phyloP scores from a whole-genome alignment of 176 grass and related monocot genomes.

The Hordeum marinum region DNA sequence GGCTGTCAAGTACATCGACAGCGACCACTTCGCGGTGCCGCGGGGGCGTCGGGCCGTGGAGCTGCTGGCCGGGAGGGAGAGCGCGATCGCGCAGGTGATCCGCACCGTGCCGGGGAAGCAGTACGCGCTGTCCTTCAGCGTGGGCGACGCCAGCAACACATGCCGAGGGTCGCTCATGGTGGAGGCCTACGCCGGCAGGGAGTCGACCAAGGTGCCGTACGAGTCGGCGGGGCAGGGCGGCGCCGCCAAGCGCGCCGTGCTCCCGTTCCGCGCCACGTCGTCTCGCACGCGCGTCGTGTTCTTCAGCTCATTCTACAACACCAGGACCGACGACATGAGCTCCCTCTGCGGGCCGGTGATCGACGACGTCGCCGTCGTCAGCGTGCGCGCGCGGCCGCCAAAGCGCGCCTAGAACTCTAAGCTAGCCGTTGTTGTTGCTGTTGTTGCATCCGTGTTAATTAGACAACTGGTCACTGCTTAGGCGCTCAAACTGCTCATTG shows the following conservation, averaged over 20 bases:
- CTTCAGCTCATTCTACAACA: conserved; percentile 76
- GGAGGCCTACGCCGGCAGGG: conserved; percentile 66
- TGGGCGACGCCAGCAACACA: conserved; percentile 68
- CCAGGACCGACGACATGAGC: conserved; percentile 78
- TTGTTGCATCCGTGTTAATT: not conserved
- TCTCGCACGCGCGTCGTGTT: conserved; percentile 69
- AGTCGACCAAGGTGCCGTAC: conserved; percentile 54
- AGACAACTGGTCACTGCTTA: not conserved
- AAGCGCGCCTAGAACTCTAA: conserved; percentile 11
- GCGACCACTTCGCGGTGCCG: conserved; percentile 61
- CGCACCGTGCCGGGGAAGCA: conserved; percentile 49
- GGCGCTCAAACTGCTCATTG: not conserved
- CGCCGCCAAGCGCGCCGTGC: conserved; percentile 40
- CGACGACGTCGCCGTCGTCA: conserved; percentile 72
- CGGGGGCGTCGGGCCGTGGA: conserved; percentile 62
- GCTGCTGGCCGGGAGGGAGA: conserved; percentile 75
- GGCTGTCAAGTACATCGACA: conserved; percentile 76
- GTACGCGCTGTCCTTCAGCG: conserved; percentile 72
- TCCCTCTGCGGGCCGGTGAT: conserved; percentile 87
- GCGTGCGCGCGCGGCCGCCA: conserved; percentile 35
- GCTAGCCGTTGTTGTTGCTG: not conserved
- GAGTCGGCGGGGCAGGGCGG: conserved; percentile 63
- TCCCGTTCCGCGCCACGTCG: conserved; percentile 49
- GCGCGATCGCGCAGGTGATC: conserved; percentile 71
- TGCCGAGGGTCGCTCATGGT: conserved; percentile 67